A percentile compares a stretch with the other conserved stretches of the same genome.
Conservation (phyloP, 805 yeast genomes). For the Candida suzukii region DNA sequence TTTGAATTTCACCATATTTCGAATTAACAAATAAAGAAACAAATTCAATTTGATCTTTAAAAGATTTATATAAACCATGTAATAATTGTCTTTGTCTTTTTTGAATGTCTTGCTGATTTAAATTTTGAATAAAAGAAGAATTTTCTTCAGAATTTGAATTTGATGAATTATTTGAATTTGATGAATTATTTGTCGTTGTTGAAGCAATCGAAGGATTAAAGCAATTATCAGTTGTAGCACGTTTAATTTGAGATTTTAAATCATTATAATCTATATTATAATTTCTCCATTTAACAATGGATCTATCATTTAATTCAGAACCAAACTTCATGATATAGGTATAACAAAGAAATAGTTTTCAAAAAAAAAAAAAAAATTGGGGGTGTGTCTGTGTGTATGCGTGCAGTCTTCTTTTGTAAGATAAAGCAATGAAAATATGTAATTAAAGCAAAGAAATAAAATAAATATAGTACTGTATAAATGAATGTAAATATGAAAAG, state of each 20-base stretch:
- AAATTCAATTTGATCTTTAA: conserved; percentile 53
- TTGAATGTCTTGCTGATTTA: conserved; percentile 2
- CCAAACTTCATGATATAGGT: conserved; percentile 81
- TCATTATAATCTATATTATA: conserved; percentile 81
- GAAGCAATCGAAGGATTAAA: neutral
- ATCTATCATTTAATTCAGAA: conserved; percentile 59
- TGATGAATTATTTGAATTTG: conserved; percentile 7
- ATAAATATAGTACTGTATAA: too few relatives aligned
- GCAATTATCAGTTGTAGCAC: conserved; percentile 35
- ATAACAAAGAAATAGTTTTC: too few relatives aligned
- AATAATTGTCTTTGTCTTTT: conserved; percentile 15
- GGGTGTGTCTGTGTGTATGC: too few relatives aligned
- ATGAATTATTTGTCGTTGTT: conserved; percentile 4
- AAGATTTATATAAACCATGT: conserved; percentile 32
- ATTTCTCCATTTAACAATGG: conserved; percentile 83
- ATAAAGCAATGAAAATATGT: too few relatives aligned
- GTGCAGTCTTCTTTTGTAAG: too few relatives aligned
- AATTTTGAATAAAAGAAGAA: conserved; percentile 3
- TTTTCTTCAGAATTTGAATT: conserved; percentile 8
- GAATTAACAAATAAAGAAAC: conserved; percentile 57
- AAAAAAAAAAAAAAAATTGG: too few relatives aligned
- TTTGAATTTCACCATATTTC: conserved; percentile 62
- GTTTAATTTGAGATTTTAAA: conserved; percentile 57
- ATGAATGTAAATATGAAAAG: too few relatives aligned
- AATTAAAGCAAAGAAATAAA: too few relatives aligned